phyloP scores from a whole-genome alignment of 805 yeast species.

The Wickerhamomyces bisporus region DNA sequence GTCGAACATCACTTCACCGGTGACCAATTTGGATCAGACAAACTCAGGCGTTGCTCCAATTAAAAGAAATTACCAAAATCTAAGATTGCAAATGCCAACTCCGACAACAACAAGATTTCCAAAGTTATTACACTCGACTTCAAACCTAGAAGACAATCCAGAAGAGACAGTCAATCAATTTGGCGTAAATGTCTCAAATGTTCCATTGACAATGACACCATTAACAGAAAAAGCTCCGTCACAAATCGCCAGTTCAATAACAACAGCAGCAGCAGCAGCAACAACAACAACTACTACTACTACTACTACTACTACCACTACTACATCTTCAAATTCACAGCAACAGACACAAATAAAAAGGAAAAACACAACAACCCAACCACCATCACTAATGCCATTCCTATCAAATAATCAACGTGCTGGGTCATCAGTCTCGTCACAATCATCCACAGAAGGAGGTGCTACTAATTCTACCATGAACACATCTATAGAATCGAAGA shows the following conservation, averaged over 20 bases:
- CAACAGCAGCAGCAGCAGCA: not conserved
- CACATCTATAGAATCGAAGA: not conserved
- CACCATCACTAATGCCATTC: slow-evolving; percentile 14
- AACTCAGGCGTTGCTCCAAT: slow-evolving; percentile 3
- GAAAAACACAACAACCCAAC: slow-evolving; percentile 1
- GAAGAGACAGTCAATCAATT: slow-evolving; percentile 56
- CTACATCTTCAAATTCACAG: too few species aligned
- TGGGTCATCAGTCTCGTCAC: slow-evolving; percentile 11
- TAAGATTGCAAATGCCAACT: slow-evolving; percentile 71
- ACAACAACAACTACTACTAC: not conserved
- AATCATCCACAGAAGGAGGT: slow-evolving; percentile 11
- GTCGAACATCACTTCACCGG: slow-evolving; percentile 17
- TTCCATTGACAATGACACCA: slow-evolving; percentile 75
- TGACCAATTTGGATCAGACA: not conserved
- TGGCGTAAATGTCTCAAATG: slow-evolving; percentile 50
- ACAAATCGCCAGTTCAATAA: slow-evolving; percentile 3
- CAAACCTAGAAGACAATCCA: slow-evolving; percentile 22
- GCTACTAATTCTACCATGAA: slow-evolving; percentile 1
- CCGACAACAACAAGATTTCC: slow-evolving; percentile 41
- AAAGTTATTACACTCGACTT: slow-evolving; percentile 29
- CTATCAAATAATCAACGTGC: slow-evolving; percentile 9
- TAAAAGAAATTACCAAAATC: slow-evolving; percentile 45
- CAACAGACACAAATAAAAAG: slow-evolving; percentile 7
- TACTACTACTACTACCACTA: not conserved
- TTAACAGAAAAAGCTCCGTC: slow-evolving; percentile 50